Conservation (phyloP, 2,329 filamentous ascomycete species). For the Fusarium lateritium region DNA sequence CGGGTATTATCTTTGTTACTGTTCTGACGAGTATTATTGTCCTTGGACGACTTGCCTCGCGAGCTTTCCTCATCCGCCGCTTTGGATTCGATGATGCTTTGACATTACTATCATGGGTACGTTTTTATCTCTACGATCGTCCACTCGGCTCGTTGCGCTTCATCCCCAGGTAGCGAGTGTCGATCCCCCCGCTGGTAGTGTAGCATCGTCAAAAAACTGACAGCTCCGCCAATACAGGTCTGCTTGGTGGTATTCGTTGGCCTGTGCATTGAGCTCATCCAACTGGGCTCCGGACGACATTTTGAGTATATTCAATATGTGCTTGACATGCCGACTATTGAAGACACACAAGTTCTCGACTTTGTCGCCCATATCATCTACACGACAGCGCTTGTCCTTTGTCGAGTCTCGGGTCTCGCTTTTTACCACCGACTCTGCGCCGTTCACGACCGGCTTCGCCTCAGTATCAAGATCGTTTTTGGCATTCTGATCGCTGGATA, state of each 20-base stretch:
- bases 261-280: conserved; percentile 61
- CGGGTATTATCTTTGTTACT: conserved; percentile 57
- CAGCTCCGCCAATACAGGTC: conserved; percentile 46
- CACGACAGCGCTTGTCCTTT: conserved; percentile 64
- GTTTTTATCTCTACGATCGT: conserved; percentile 22
- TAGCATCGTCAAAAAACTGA: conserved; percentile 20
- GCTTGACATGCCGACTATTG: conserved; percentile 57
- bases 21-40: conserved; percentile 55
- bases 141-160: background rate
- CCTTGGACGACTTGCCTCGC: conserved; percentile 53
- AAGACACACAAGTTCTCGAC: conserved; percentile 63
- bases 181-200: conserved; percentile 19
- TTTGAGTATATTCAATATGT: conserved; percentile 64
- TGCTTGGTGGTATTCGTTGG: conserved; percentile 60
- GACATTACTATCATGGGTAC: conserved; percentile 55
- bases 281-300: conserved; percentile 63
- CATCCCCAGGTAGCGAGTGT: background rate
- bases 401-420: conserved; percentile 66
- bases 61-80: conserved; percentile 54
- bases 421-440: conserved; percentile 65
- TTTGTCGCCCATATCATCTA: conserved; percentile 67
- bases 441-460: conserved; percentile 54
- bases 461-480: conserved; percentile 55
- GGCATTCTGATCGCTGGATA: conserved; percentile 59
- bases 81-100: conserved; percentile 59